Conservation (phyloP, 1,284 basidiomycete genomes). For the Tetrapyrgos nigripes region DNA sequence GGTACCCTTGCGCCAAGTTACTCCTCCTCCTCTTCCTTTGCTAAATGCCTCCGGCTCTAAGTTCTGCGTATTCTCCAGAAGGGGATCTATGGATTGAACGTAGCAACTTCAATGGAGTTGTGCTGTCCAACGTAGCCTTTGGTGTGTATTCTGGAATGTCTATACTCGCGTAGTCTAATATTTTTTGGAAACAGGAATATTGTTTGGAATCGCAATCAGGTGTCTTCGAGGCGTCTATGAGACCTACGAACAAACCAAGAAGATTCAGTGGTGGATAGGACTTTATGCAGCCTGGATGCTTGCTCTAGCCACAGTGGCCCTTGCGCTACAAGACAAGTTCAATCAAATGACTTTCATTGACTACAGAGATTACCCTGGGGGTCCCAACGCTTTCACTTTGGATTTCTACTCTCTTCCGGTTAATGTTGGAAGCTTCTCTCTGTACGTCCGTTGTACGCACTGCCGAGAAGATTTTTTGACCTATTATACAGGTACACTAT, state of each 20-base stretch:
- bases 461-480: too few species aligned
- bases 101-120: neutral
- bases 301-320: conserved; percentile 26
- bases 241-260: neutral
- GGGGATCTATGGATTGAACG: neutral
- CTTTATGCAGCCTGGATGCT: conserved; percentile 25
- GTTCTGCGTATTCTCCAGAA: neutral
- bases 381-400: conserved; percentile 25
- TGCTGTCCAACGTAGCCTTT: neutral
- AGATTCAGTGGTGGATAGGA: neutral
- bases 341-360: conserved; percentile 31
- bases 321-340: conserved; percentile 25
- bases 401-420: conserved; percentile 10
- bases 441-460: neutral
- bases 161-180: too few species aligned
- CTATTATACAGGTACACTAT: neutral
- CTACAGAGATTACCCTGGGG: conserved; percentile 31
- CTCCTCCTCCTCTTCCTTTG: neutral
- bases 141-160: neutral
- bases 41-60: neutral
- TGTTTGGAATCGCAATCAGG: neutral
- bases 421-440: neutral
- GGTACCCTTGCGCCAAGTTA: too few species aligned
- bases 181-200: neutral
- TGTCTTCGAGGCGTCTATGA: neutral